phyloP scores from a whole-genome alignment of 23 red algal species.

The Gracilariopsis chorda region DNA sequence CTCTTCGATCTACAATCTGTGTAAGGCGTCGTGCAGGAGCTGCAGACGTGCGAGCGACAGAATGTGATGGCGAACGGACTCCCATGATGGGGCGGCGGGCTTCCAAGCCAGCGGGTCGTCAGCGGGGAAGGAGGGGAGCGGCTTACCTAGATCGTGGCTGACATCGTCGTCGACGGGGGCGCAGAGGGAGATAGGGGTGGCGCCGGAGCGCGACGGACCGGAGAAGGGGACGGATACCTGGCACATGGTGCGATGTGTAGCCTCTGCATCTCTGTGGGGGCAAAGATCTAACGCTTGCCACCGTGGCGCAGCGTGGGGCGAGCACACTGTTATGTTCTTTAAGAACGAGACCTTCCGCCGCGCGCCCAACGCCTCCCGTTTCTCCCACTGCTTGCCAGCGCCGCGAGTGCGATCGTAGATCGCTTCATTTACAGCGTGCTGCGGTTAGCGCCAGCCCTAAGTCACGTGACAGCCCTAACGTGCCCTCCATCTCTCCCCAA shows the following conservation, averaged over 20 bases:
- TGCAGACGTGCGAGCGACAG: neutral
- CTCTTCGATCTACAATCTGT: neutral
- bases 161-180: neutral
- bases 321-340: too few species aligned
- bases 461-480: too few species aligned
- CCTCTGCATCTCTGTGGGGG: neutral
- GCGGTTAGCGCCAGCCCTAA: too few species aligned
- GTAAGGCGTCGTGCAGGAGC: neutral
- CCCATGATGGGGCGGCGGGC: neutral
- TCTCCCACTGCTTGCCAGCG: too few species aligned
- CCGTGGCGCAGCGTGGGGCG: neutral
- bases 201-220: neutral
- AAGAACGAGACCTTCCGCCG: too few species aligned
- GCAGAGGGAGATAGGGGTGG: slow-evolving; percentile 8
- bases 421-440: too few species aligned
- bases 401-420: too few species aligned
- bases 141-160: neutral
- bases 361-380: too few species aligned
- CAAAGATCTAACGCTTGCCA: neutral
- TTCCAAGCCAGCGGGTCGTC: slow-evolving; percentile 2
- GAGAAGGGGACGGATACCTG: slow-evolving; percentile 14
- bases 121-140: neutral
- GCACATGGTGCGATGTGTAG: neutral
- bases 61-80: neutral
- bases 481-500: too few species aligned